Percentiles rank a stretch among this genome's conserved stretches.
These are phyloP conservation scores for Penicillium lagena DNA, from an alignment of 495 filamentous ascomycete genomes.

Conservation along the genomic window DNA sequence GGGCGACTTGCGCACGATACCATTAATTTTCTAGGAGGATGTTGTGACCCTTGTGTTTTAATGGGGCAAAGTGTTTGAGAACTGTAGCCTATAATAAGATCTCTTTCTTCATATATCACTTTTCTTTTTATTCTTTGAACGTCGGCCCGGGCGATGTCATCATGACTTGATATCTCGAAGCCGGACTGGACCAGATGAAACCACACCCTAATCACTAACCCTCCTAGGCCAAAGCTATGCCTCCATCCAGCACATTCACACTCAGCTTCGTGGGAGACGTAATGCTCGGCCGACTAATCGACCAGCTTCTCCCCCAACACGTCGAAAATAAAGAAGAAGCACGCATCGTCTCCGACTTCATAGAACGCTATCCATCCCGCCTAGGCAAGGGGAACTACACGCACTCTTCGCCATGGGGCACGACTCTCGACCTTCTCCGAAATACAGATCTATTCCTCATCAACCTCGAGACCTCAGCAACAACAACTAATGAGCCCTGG, in stretches of 20 bases:
- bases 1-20: constrained; percentile 19
- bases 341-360: constrained; percentile 10
- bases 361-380: constrained; percentile 7
- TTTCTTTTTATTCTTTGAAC: neutral
- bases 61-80: constrained; percentile 4
- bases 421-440: constrained; percentile 24
- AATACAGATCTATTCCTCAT: constrained; percentile 27
- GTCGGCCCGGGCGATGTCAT: constrained; percentile 11
- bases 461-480: constrained; percentile 39
- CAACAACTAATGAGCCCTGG: constrained; percentile 23
- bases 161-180: constrained; percentile 8
- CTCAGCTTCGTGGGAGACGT: constrained; percentile 35
- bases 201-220: neutral
- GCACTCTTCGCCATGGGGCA: constrained; percentile 26
- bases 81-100: constrained; percentile 9
- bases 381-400: constrained; percentile 13
- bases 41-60: too few relatives aligned
- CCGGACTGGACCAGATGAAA: neutral
- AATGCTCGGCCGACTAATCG: constrained; percentile 40
- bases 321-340: constrained; percentile 18
- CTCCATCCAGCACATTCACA: constrained; percentile 9
- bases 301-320: constrained; percentile 31
- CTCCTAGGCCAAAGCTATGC: constrained; percentile 1
- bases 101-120: neutral
- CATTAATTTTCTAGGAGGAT: neutral